A percentile compares a stretch with the other conserved stretches of the same genome.
These are phyloP conservation scores for Globisporangium cystogenes DNA, from an alignment of 352 stramenopile genomes.

Conservation along the genomic window DNA sequence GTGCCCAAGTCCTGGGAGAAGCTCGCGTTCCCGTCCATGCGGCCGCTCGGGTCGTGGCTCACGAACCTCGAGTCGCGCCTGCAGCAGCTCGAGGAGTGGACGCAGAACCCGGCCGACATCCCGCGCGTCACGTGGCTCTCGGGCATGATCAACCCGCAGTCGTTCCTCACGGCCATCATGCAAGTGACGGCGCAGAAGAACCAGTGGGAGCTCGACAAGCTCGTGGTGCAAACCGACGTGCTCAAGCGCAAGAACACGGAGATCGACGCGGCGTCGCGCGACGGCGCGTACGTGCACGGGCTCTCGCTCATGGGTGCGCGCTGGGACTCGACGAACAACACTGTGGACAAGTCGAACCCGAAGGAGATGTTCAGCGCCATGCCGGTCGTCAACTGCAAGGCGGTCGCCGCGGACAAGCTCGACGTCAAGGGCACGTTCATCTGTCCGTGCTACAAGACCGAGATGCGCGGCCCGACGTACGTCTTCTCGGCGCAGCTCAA, in stretches of 20 bases:
- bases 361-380: slow-evolving; percentile 99
- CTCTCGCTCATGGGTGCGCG: slow-evolving; percentile 95
- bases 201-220: slow-evolving; percentile 95
- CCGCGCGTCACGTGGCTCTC: slow-evolving; percentile 95
- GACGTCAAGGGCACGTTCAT: slow-evolving; percentile 93
- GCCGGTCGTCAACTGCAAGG: slow-evolving; percentile 98
- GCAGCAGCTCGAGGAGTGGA: slow-evolving; percentile 96
- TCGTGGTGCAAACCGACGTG: slow-evolving; percentile 96
- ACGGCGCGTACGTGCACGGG: slow-evolving; percentile 95
- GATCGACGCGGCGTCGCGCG: slow-evolving; percentile 81
- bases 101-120: slow-evolving; percentile 94
- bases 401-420: slow-evolving; percentile 93
- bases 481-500: slow-evolving; percentile 98
- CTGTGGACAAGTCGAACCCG: slow-evolving; percentile 92
- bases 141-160: slow-evolving; percentile 95
- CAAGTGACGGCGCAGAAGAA: slow-evolving; percentile 98
- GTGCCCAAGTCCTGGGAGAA: slow-evolving; percentile 95
- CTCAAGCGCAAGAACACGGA: slow-evolving; percentile 93
- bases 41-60: slow-evolving; percentile 91
- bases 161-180: slow-evolving; percentile 96
- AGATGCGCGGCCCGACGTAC: slow-evolving; percentile 94
- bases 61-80: slow-evolving; percentile 91
- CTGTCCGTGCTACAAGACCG: slow-evolving; percentile 97
- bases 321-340: slow-evolving; percentile 90
- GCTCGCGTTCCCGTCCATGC: slow-evolving; percentile 91